Base-by-base conservation (phyloP, 305 asterid species). In the Solanum hybrid region DNA sequence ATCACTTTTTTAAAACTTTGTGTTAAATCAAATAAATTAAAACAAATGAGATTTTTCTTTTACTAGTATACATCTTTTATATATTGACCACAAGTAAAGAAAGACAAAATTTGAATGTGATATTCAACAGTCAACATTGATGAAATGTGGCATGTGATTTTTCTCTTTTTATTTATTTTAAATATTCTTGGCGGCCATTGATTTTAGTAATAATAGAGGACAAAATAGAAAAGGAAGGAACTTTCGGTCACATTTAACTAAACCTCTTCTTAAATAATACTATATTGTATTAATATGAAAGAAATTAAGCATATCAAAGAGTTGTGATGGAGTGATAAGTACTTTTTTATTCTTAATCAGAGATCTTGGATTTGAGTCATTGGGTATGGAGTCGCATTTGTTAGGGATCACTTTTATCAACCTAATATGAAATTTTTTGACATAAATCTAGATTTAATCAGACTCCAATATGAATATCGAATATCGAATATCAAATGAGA, bases 61-160 rank as follows among this genome's bases (percentile, higher is more conserved):
- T 20, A 56, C 24, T 20, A 16, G 8, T 56, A 56, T 56, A 17
- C 24, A 20, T 69, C 8, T 26, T 73, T 32, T 76, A 29, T 34
- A 77, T 17, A 51, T 84, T 20, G 12, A 2, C 75, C 56, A 35
- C 22, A n/a, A 36, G 22, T 5, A 31, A 29, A 51, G 29, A 51
- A 29, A 31, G 42, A 46, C 35, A 46, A 5, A 84, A 17, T 51
- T 51, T 31, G 22, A 51, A 51, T 51, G 14, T 20, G 10, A 84
- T 29, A 51, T 84, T 84, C 40, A 6, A 20, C 12, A 2, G 73
- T 84, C 87, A 84, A 84, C 42, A 5, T 51, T 46, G 31, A 51
- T 51, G 40, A 84, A 42, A 51, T 84, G 38, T 51, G 42, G 87
- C 87, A 82, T 82, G 40, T 82, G 73, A 27, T 82, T 82, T 29